These are phyloP conservation scores for Schizonepeta tenuifolia DNA, from an alignment of 257 asterid species.

Conservation along the genomic window DNA sequence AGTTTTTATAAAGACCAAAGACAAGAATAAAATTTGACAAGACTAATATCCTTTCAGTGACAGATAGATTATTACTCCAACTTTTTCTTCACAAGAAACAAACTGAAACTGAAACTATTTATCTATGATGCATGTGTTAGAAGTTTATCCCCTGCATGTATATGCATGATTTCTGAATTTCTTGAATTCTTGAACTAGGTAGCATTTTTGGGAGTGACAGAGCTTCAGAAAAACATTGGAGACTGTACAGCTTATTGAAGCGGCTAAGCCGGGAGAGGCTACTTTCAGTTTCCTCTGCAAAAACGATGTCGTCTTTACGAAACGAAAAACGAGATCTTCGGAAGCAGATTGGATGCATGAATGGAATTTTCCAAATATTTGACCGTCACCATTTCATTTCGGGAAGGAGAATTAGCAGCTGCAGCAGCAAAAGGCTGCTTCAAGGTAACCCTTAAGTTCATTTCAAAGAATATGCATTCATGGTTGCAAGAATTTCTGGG, in stretches of 20 bases:
- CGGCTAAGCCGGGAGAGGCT: slow-evolving; percentile 24
- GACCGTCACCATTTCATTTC: slow-evolving; percentile 75
- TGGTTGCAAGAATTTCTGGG: slow-evolving; percentile 1
- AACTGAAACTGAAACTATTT: slow-evolving; percentile 16
- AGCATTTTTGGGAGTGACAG: slow-evolving; percentile 16
- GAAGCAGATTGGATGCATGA: slow-evolving; percentile 96
- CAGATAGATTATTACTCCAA: slow-evolving; percentile 19
- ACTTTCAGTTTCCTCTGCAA: slow-evolving; percentile 33
- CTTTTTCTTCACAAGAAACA: slow-evolving; percentile 30
- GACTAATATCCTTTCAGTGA: slow-evolving; percentile 26
- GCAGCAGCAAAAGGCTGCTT: slow-evolving; percentile 61
- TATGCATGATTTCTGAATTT: slow-evolving; percentile 18
- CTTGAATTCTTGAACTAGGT: slow-evolving; percentile 42
- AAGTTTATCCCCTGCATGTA: slow-evolving; percentile 38
- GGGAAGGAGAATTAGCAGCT: slow-evolving; percentile 55
- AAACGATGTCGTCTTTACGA: slow-evolving; percentile 46
- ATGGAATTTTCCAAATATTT: slow-evolving; percentile 81
- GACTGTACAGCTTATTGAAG: slow-evolving; percentile 17
- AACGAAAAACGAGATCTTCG: slow-evolving; percentile 61
- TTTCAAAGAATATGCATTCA: slow-evolving; percentile 10
- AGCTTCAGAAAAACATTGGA: background rate
- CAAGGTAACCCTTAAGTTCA: slow-evolving; percentile 53
- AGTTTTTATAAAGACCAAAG: slow-evolving; percentile 16
- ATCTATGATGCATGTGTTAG: slow-evolving; percentile 13
- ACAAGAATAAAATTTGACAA: slow-evolving; percentile 33